These are phyloP conservation scores for Claviceps sp. DNA, from an alignment of 2,329 filamentous ascomycete genomes.

Conservation along the genomic window DNA sequence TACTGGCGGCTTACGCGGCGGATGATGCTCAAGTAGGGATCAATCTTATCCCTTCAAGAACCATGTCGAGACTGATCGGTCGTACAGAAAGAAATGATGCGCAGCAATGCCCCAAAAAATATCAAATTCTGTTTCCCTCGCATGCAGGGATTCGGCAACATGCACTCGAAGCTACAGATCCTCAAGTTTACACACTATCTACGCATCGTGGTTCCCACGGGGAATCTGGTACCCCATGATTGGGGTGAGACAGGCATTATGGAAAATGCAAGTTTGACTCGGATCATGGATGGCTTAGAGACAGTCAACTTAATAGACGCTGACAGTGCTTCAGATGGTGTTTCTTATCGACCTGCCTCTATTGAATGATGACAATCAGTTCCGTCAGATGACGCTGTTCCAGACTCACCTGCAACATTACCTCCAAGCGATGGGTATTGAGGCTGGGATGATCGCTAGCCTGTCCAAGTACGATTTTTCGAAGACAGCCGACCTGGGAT, in stretches of 20 bases:
- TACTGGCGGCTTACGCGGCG: constrained; percentile 44
- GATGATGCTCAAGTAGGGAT: constrained; percentile 36
- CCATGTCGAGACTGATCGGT: not conserved
- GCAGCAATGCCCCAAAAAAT: constrained; percentile 32
- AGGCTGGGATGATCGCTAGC: constrained; percentile 51
- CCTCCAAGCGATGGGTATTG: constrained; percentile 50
- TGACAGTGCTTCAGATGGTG: constrained; percentile 42
- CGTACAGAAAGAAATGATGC: constrained; percentile 31
- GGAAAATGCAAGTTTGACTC: constrained; percentile 54
- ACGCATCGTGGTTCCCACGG: constrained; percentile 72
- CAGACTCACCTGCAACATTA: constrained; percentile 59
- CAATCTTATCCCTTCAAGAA: not conserved
- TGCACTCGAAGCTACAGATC: constrained; percentile 92
- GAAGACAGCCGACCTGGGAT: constrained; percentile 56
- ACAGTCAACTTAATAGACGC: not conserved
- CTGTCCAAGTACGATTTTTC: constrained; percentile 72
- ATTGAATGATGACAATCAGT: constrained; percentile 21
- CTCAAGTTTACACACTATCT: constrained; percentile 65
- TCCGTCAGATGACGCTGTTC: constrained; percentile 36
- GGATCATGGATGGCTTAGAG: not conserved
- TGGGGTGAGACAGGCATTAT: constrained; percentile 78
- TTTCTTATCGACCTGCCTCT: constrained; percentile 88
- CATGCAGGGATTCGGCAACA: constrained; percentile 60
- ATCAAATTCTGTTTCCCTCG: constrained; percentile 69
- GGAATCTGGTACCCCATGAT: constrained; percentile 74